A percentile compares a stretch with the other conserved stretches of the same genome.
Evolutionary conservation across 257 asterid genomes (phyloP).

Genomic region (Thymus mandschuricus): DNA sequence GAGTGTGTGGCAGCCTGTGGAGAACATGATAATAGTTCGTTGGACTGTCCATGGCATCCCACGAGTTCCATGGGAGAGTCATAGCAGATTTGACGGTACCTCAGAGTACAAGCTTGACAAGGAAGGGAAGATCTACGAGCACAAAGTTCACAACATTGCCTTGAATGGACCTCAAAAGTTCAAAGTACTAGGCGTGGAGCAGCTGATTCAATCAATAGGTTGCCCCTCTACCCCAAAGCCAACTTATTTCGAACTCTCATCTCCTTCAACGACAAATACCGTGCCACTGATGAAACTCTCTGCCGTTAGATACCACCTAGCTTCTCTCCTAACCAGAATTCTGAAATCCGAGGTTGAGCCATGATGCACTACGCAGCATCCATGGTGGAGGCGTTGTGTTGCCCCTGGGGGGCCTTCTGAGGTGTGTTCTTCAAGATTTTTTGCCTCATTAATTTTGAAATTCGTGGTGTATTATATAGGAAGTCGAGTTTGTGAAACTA

Average conservation of each 20-base stretch:
- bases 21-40: slow-evolving; percentile 82
- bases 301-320: slow-evolving; percentile 43
- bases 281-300: slow-evolving; percentile 42
- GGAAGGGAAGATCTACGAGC: slow-evolving; percentile 94
- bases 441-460: slow-evolving; percentile 37
- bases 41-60: slow-evolving; percentile 96
- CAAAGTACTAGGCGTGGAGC: slow-evolving; percentile 66
- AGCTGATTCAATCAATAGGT: slow-evolving; percentile 64
- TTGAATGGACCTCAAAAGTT: slow-evolving; percentile 74
- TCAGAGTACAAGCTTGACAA: slow-evolving; percentile 97
- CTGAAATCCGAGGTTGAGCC: slow-evolving; percentile 42
- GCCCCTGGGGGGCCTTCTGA: slow-evolving; percentile 17
- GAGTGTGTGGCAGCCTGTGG: slow-evolving; percentile 98
- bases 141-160: slow-evolving; percentile 93
- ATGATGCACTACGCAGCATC: slow-evolving; percentile 10
- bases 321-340: slow-evolving; percentile 45
- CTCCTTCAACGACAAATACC: slow-evolving; percentile 39
- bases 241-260: slow-evolving; percentile 68
- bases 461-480: slow-evolving; percentile 30
- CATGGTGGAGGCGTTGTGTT: neutral
- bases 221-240: slow-evolving; percentile 93
- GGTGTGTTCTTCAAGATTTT: slow-evolving; percentile 30
- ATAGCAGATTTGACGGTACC: slow-evolving; percentile 90
- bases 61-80: slow-evolving; percentile 94
- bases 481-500: slow-evolving; percentile 27